Percentiles rank a stretch among this genome's conserved stretches.
Evolutionary conservation across 768 basidiomycete species (phyloP).

Genomic region (Termitomyces bulborhizus): DNA sequence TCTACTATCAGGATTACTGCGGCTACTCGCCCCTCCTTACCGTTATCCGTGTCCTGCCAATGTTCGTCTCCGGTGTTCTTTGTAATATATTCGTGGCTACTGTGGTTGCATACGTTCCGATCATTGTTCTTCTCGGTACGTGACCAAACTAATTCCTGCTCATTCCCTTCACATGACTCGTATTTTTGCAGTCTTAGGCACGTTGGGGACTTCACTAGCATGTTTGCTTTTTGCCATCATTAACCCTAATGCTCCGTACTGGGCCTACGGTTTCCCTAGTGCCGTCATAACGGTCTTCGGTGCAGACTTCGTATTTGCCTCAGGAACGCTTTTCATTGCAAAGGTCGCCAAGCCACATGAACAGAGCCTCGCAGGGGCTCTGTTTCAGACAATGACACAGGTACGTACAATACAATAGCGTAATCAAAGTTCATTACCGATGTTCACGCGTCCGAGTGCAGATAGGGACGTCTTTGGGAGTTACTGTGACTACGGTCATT

Average conservation of each 20-base stretch:
- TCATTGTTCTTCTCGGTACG: constrained; percentile 55
- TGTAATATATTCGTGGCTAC: constrained; percentile 64
- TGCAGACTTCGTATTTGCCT: constrained; percentile 70
- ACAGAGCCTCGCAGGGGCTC: constrained; percentile 68
- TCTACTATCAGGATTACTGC: constrained; percentile 69
- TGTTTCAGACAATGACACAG: constrained; percentile 79
- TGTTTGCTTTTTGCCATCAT: constrained; percentile 67
- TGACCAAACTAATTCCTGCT: background rate
- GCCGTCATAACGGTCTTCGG: constrained; percentile 63
- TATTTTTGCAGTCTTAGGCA: constrained; percentile 33
- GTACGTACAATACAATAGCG: constrained; percentile 20
- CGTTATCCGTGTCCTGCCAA: constrained; percentile 64
- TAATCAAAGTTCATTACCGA: background rate
- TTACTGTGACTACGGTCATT: constrained; percentile 68
- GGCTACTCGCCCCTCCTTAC: constrained; percentile 48
- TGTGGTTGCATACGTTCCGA: constrained; percentile 46
- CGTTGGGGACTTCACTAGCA: constrained; percentile 49
- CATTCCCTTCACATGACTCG: background rate
- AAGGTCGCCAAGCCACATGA: constrained; percentile 61
- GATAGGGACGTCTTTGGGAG: constrained; percentile 66
- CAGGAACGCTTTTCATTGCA: constrained; percentile 71
- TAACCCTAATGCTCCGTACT: constrained; percentile 48
- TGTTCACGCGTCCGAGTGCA: constrained; percentile 15
- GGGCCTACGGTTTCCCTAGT: constrained; percentile 74
- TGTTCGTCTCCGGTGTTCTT: constrained; percentile 57